These are phyloP conservation scores for Neodidymelliopsis sp. DNA, from an alignment of 2,329 filamentous ascomycete genomes.

Conservation along the genomic window DNA sequence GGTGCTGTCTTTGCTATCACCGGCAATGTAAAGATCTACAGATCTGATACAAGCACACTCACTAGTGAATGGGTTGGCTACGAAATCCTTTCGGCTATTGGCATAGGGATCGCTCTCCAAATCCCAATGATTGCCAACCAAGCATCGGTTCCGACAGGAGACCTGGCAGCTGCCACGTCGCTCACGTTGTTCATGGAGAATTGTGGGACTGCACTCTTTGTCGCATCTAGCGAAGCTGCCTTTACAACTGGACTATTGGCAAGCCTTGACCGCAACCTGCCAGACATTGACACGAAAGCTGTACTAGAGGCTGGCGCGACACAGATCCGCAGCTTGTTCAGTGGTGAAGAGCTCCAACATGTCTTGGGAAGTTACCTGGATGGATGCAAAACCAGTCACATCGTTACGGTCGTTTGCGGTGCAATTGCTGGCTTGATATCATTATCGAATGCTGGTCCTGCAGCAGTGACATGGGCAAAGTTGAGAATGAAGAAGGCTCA, in stretches of 20 bases:
- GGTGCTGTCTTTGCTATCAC: constrained; percentile 33
- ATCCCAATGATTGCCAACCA: constrained; percentile 53
- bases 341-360: constrained; percentile 26
- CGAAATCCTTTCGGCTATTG: constrained; percentile 55
- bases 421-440: constrained; percentile 29
- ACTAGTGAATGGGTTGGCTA: constrained; percentile 57
- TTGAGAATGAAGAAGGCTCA: constrained; percentile 26
- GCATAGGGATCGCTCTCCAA: constrained; percentile 54
- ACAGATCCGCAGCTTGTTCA: constrained; percentile 49
- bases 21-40: constrained; percentile 38
- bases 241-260: constrained; percentile 53
- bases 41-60: constrained; percentile 48
- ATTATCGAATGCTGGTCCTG: constrained; percentile 27
- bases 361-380: constrained; percentile 35
- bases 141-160: constrained; percentile 42
- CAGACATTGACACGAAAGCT: constrained; percentile 41
- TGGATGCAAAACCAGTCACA: constrained; percentile 35
- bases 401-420: constrained; percentile 32
- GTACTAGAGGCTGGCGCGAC: constrained; percentile 56
- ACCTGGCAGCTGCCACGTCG: constrained; percentile 51
- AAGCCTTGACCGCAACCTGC: constrained; percentile 43
- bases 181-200: constrained; percentile 55
- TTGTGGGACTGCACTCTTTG: constrained; percentile 53
- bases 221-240: constrained; percentile 52
- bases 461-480: constrained; percentile 23